Conservation (phyloP, 352 stramenopile genomes). For the Nothophytophthora sp. region DNA sequence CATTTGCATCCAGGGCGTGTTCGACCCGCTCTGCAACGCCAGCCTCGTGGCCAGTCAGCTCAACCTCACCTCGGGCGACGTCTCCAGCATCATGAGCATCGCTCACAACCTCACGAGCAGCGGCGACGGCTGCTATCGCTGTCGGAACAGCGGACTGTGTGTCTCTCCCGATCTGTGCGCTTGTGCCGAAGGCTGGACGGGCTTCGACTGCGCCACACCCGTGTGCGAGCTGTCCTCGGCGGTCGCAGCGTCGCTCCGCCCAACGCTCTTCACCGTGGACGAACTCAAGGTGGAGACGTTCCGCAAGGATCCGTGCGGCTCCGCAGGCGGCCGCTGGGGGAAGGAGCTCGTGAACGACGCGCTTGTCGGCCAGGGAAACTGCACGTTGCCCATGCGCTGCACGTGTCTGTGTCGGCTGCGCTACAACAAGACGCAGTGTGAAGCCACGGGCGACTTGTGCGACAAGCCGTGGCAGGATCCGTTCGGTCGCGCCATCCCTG, state of each 20-base stretch:
- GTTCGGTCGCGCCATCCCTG: constrained; percentile 68
- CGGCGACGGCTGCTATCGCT: constrained; percentile 93
- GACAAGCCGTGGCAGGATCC: constrained; percentile 83
- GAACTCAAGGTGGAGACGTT: constrained; percentile 92
- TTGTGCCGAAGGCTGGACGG: constrained; percentile 93
- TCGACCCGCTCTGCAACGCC: constrained; percentile 89
- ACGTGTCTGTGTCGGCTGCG: constrained; percentile 91
- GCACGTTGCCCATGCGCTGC: constrained; percentile 89
- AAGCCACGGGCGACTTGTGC: constrained; percentile 75
- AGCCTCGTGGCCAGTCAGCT: constrained; percentile 38
- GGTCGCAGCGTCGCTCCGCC: constrained; percentile 58
- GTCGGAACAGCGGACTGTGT: constrained; percentile 93
- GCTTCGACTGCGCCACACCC: constrained; percentile 94
- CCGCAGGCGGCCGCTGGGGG: constrained; percentile 71
- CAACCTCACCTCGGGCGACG: constrained; percentile 21
- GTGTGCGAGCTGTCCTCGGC: constrained; percentile 77
- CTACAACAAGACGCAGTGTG: constrained; percentile 72
- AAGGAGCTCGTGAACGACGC: constrained; percentile 76
- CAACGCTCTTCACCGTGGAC: constrained; percentile 94
- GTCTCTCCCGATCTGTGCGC: constrained; percentile 89
- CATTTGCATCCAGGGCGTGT: constrained; percentile 95
- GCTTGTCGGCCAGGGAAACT: constrained; percentile 90
- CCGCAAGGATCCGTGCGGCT: constrained; percentile 93
- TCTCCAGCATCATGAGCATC: constrained; percentile 31
- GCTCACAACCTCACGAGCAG: constrained; percentile 27